Evolutionary conservation across 192 early-diverging fungal genomes (phyloP).

Genomic region (Rhizophagus sp.): DNA sequence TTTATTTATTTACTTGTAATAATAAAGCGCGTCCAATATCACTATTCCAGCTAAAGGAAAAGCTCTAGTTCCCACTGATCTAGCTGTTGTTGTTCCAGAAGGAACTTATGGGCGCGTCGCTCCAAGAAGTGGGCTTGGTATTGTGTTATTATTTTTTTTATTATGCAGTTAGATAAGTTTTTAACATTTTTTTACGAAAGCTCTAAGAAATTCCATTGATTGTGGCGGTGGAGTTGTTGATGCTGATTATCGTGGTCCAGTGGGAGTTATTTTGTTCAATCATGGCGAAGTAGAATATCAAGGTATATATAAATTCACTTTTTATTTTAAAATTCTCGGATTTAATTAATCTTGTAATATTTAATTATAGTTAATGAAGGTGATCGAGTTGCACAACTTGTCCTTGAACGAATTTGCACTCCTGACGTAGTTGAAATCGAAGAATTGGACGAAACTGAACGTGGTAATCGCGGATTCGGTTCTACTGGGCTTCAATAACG

Average conservation of each 20-base stretch:
- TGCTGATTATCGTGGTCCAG: constrained; percentile 82
- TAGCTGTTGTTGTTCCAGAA: constrained; percentile 79
- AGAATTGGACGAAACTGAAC: constrained; percentile 26
- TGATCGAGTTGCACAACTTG: constrained; percentile 94
- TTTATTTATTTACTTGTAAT: constrained; percentile 1
- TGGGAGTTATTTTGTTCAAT: constrained; percentile 89
- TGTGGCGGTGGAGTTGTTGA: constrained; percentile 85
- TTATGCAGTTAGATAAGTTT: background rate
- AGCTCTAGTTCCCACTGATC: constrained; percentile 81
- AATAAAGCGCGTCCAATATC: constrained; percentile 50
- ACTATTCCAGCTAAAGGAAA: constrained; percentile 79
- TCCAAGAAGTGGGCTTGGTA: constrained; percentile 87
- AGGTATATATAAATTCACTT: constrained; percentile 4
- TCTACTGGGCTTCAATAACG: background rate
- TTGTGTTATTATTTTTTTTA: constrained; percentile 28
- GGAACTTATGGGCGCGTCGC: constrained; percentile 96
- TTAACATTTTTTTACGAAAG: background rate
- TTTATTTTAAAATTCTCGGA: constrained; percentile 40
- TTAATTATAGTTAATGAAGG: constrained; percentile 78
- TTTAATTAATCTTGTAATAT: constrained; percentile 85
- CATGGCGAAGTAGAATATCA: constrained; percentile 62
- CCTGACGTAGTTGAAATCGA: constrained; percentile 81
- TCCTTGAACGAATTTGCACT: constrained; percentile 83
- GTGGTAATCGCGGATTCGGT: background rate
- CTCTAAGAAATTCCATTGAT: constrained; percentile 18